phyloP scores from a whole-genome alignment of 1,284 basidiomycete species.

The Apiotrichum domesticum region DNA sequence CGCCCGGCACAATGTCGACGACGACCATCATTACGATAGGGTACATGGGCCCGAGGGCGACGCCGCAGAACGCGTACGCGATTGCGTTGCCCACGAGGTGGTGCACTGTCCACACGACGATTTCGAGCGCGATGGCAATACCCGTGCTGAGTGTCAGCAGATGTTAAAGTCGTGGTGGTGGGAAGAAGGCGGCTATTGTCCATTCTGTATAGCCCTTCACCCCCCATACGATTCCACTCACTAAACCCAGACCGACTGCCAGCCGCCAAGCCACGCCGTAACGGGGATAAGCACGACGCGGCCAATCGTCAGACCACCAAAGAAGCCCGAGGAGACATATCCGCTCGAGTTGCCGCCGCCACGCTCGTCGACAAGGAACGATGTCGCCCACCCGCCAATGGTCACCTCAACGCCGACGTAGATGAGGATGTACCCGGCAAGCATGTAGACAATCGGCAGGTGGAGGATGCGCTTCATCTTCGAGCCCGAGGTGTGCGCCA shows the following conservation, averaged over 20 bases:
- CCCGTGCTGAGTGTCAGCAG: slow-evolving; percentile 9
- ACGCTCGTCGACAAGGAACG: slow-evolving; percentile 37
- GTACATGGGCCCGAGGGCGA: slow-evolving; percentile 55
- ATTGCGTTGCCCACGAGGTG: slow-evolving; percentile 58
- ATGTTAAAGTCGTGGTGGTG: background rate
- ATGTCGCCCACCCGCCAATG: slow-evolving; percentile 41
- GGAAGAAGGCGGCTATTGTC: background rate
- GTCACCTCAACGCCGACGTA: slow-evolving; percentile 43
- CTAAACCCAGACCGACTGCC: slow-evolving; percentile 37
- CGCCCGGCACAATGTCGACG: slow-evolving; percentile 53
- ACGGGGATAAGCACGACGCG: slow-evolving; percentile 40
- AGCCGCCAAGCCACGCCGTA: slow-evolving; percentile 33
- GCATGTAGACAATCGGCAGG: slow-evolving; percentile 27
- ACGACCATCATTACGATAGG: slow-evolving; percentile 53
- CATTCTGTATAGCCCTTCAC: no score
- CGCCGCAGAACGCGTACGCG: slow-evolving; percentile 56
- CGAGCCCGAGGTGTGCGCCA: slow-evolving; percentile 7
- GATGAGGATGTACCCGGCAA: slow-evolving; percentile 36
- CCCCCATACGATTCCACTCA: slow-evolving; percentile 12
- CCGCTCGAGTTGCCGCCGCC: slow-evolving; percentile 33
- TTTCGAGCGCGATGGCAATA: slow-evolving; percentile 49
- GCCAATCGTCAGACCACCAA: slow-evolving; percentile 39
- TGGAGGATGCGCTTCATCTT: slow-evolving; percentile 40
- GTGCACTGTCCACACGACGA: slow-evolving; percentile 60
- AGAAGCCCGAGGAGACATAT: slow-evolving; percentile 42